Conservation (phyloP, 306 rosid species). For the Astragalus glycyphyllos region DNA sequence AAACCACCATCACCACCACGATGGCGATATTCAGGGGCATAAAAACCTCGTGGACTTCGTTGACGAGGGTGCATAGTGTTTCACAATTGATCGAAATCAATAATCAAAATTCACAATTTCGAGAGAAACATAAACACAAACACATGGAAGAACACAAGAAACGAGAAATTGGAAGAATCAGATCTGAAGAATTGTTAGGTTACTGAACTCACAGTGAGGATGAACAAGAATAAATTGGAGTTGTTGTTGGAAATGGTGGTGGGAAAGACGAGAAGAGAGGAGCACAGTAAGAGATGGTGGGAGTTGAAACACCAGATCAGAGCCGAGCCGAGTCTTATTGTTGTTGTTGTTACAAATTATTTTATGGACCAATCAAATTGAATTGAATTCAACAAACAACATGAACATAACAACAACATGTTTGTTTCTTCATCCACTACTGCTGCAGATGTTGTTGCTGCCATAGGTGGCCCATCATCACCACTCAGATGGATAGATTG, state of each 20-base stretch:
- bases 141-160: background rate
- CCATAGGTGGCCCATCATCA: background rate
- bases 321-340: no score
- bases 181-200: slow-evolving; percentile 29
- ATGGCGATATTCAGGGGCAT: slow-evolving; percentile 48
- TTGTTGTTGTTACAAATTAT: background rate
- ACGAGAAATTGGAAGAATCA: background rate
- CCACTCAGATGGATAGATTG: background rate
- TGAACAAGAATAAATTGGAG: background rate
- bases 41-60: slow-evolving; percentile 52
- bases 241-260: slow-evolving; percentile 13
- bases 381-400: background rate
- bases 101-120: background rate
- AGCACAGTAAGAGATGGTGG: slow-evolving; percentile 5
- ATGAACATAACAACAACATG: background rate
- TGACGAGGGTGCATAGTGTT: slow-evolving; percentile 47
- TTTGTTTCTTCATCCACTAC: no score
- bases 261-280: slow-evolving; percentile 7
- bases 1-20: slow-evolving; percentile 12
- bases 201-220: background rate
- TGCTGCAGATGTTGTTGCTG: background rate
- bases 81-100: slow-evolving; percentile 18
- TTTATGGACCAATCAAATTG: no score
- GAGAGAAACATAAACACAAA: background rate
- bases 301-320: background rate